Evolutionary conservation across 2,329 filamentous ascomycete genomes (phyloP).

Genomic region (Sporothrix protearum): DNA sequence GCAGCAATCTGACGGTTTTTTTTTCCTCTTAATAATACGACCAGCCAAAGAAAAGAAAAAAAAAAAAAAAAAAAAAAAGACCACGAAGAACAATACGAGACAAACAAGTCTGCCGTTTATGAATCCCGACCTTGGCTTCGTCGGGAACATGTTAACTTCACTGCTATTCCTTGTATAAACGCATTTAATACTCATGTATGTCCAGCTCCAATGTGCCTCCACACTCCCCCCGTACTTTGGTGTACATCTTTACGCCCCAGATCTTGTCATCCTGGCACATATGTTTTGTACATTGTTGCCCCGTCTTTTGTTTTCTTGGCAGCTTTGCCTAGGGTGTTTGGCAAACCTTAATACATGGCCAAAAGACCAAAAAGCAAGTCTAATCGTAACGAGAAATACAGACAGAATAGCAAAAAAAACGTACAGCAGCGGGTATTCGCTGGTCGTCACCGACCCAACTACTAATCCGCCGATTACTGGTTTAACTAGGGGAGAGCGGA

Average conservation of each 20-base stretch:
- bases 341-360: background rate
- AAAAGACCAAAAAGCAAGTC: background rate
- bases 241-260: background rate
- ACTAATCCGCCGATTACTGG: background rate
- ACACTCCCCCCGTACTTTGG: background rate
- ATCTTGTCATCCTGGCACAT: background rate
- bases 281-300: background rate
- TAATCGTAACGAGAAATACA: no score
- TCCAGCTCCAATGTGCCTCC: background rate
- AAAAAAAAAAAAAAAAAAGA: background rate
- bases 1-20: no score
- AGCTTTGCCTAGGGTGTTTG: background rate
- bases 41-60: background rate
- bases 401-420: background rate
- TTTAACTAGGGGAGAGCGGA: background rate
- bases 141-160: no score
- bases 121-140: no score
- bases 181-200: background rate
- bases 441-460: background rate
- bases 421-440: background rate
- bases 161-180: no score
- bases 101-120: no score
- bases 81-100: background rate
- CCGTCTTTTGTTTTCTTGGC: background rate
- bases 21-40: no score